Base-by-base conservation (phyloP, 345 rosid species). In the Gynandropsis gynandra region DNA sequence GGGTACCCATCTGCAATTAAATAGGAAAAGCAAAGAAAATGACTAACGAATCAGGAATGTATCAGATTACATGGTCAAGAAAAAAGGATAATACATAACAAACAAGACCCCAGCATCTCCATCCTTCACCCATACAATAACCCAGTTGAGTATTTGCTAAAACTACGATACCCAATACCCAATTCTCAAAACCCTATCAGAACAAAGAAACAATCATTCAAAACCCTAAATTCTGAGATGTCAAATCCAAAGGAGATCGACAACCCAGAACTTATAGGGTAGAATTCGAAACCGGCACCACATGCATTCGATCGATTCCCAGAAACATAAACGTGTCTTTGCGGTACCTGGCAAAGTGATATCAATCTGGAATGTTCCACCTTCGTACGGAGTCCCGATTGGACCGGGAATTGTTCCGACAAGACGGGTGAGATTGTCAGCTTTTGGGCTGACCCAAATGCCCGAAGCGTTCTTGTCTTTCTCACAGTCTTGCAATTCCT, bases 351-450 rank as follows among this genome's bases (percentile, higher is more conserved):
- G 81, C 16, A 88, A 73, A 0, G 80, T 59, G 76, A 92, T 92
- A 52, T 92, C 96, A 44, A 92, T 81, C 63, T 76, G 85, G 69
- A 84, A 92, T 44, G 76, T 74, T 35, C 96, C 96, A 17, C 96
- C 98, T 69, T 92, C 96, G 41, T 87, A 92, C 43, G 98, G 98
- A 63, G 95, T 84, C 14, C 81, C 87, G 32, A 72, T 15, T 0
- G 98, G 98, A 0, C 98, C 98, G 1, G 95, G 86, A 4, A 87
- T 87, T 63, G 82, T 73, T 57, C 98, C 96, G 20, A 76, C 68
- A 58, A 90, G 70, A 16, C 79, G 81, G 61, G 82, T 67, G 10
- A 92, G 80, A 42, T 69, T 77, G 52, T 87, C 98, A 52, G 92
- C 74, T 61, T 84, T 80, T 0, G 86, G 85, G 40, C 74, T 20